Evolutionary conservation across 2,329 filamentous ascomycete species (phyloP).

Genomic region (Paecilomyces sp.): DNA sequence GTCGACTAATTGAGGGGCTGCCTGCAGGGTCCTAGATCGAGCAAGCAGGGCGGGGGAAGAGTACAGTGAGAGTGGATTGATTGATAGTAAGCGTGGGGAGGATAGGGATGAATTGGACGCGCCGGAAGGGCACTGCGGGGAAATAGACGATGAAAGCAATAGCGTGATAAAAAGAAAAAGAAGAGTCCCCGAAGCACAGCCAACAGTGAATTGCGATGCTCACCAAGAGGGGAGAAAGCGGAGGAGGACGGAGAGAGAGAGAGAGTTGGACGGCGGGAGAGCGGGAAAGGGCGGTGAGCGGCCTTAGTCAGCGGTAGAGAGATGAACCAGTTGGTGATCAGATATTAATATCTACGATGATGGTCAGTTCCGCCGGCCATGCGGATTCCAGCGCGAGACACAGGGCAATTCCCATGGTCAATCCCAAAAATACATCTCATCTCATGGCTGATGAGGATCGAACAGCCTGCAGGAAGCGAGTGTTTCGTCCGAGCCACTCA

Average conservation of each 20-base stretch:
- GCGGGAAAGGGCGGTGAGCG: constrained; percentile 19
- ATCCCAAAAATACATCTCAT: too few relatives aligned
- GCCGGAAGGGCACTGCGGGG: neutral
- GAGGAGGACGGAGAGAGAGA: constrained; percentile 12
- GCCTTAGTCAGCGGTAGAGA: neutral
- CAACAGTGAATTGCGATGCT: neutral
- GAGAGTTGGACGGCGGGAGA: neutral
- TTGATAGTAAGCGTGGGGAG: neutral
- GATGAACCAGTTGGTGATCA: neutral
- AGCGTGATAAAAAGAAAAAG: neutral
- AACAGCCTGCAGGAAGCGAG: neutral
- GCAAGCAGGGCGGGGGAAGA: constrained; percentile 1
- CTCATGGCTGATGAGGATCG: too few relatives aligned
- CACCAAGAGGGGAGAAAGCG: constrained; percentile 8
- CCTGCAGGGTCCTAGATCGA: neutral
- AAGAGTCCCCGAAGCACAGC: neutral
- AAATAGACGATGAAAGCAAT: neutral
- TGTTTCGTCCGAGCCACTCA: constrained; percentile 12
- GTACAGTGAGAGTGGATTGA: neutral
- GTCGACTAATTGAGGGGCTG: neutral
- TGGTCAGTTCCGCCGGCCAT: neutral
- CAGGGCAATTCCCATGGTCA: too few relatives aligned
- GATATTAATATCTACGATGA: neutral
- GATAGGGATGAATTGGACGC: neutral
- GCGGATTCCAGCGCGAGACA: neutral